Percentiles rank a stretch among this genome's conserved stretches.
Conservation (phyloP, 116 monocot genomes). For the Zostera marina region DNA sequence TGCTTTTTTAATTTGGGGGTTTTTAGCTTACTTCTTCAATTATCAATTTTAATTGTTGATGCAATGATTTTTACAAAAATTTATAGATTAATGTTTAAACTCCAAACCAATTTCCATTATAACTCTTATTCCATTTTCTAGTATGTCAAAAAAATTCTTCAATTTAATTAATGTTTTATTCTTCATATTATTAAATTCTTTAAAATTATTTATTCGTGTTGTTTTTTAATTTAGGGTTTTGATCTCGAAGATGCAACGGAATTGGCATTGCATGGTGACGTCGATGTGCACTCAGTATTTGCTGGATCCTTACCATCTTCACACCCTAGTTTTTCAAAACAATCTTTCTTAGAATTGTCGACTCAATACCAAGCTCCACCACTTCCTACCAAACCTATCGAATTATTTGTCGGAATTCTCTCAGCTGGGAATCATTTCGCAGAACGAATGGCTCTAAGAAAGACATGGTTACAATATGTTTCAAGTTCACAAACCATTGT, state of each 20-base stretch:
- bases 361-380: conserved; percentile 35
- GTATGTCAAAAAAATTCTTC: no score
- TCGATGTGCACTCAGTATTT: conserved; percentile 48
- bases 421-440: conserved; percentile 65
- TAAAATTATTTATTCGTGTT: not conserved
- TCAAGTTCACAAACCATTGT: conserved; percentile 32
- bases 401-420: conserved; percentile 52
- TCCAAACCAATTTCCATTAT: no score
- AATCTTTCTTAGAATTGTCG: conserved; percentile 34
- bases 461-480: conserved; percentile 51
- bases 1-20: no score
- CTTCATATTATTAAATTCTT: not conserved
- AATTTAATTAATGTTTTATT: not conserved
- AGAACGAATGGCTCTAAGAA: conserved; percentile 57
- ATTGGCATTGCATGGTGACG: conserved; percentile 46
- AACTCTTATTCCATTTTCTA: no score
- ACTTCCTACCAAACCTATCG: conserved; percentile 33
- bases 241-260: conserved; percentile 77
- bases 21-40: no score
- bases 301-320: conserved; percentile 58
- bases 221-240: conserved; percentile 34
- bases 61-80: no score
- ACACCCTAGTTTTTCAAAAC: conserved; percentile 52
- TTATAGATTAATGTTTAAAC: no score
- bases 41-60: no score